Base-by-base conservation (phyloP, 106 monocot genomes). In the Platanthera guangdongensis region DNA sequence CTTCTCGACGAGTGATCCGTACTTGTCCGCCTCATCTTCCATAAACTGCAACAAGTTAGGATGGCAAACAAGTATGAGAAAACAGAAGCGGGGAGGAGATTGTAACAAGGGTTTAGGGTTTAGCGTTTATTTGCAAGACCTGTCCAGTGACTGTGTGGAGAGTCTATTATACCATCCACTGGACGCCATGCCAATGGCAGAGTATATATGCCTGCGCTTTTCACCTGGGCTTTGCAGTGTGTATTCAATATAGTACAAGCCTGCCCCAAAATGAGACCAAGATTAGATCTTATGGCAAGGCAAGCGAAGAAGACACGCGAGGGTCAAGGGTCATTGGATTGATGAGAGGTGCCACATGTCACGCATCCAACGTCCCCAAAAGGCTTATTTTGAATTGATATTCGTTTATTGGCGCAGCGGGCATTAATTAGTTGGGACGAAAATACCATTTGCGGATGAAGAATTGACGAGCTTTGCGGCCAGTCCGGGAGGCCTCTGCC, bases 101-200 rank as follows among this genome's bases (percentile, higher is more conserved):
- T 63, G 6, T 7, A 70, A 48, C 2, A 45, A 2, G 13, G 12
- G 6, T 1, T n/a, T 46, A 68, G 4, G 60, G 47, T 47, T 46
- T 12, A 47, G 9, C 14, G 5, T 6, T 48, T 46, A 48, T 39
- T 46, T 67, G 39, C 55, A 16, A 15, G 21, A 90, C 92, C 90
- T 93, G 95, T 15, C 93, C 96, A 3, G 93, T 87, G 67, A 96
- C 93, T 55, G 96, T 96, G 76, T 96, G n/a, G n/a, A 96, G 59
- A 96, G 79, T 51, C 96, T 84, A 77, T 96, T 96, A 80, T 93
- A 93, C 96, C 96, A 96, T 47, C 90, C 93, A 83, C 89, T 89
- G 74, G 74, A 77, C 72, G 88, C 91, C 80, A 93, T 81, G 16
- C 96, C 96, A 64, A 91, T 74, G n/a, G 87, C 93, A 12, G 93